phyloP scores from a whole-genome alignment of 441 rosid species.

The Pelargonium cotyledonis region DNA sequence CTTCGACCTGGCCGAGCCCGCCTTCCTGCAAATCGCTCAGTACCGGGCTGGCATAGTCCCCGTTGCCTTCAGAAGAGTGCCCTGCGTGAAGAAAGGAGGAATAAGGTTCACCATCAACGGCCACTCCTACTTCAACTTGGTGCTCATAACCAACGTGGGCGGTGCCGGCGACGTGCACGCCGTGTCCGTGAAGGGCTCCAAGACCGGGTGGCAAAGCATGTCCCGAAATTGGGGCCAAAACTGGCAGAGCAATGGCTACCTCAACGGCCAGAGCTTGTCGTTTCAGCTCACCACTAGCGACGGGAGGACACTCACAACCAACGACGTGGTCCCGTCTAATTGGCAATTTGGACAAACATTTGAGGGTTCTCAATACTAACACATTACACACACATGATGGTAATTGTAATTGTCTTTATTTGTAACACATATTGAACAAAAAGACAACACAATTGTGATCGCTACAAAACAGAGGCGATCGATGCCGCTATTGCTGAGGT shows the following conservation, averaged over 20 bases:
- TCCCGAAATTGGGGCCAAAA: slow-evolving; percentile 80
- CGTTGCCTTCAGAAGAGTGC: slow-evolving; percentile 61
- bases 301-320: slow-evolving; percentile 51
- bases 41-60: slow-evolving; percentile 90
- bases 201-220: slow-evolving; percentile 58
- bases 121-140: slow-evolving; percentile 68
- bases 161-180: slow-evolving; percentile 62
- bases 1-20: slow-evolving; percentile 88
- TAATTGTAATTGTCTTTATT: no score
- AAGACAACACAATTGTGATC: no score
- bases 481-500: slow-evolving; percentile 6
- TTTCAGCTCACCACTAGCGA: slow-evolving; percentile 74
- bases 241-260: slow-evolving; percentile 68
- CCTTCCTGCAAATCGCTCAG: slow-evolving; percentile 80
- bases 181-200: slow-evolving; percentile 55
- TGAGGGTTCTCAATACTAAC: slow-evolving; percentile 49
- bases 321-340: slow-evolving; percentile 40
- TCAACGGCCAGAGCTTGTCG: slow-evolving; percentile 57
- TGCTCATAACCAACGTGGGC: slow-evolving; percentile 52
- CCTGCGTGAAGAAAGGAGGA: slow-evolving; percentile 66
- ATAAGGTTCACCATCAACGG: slow-evolving; percentile 64
- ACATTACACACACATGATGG: no score
- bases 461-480: neutral
- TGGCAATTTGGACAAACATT: slow-evolving; percentile 91
- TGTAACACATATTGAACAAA: no score